Conservation (phyloP, 2,329 filamentous ascomycete genomes). For the Chrysosporium keratinophilum region DNA sequence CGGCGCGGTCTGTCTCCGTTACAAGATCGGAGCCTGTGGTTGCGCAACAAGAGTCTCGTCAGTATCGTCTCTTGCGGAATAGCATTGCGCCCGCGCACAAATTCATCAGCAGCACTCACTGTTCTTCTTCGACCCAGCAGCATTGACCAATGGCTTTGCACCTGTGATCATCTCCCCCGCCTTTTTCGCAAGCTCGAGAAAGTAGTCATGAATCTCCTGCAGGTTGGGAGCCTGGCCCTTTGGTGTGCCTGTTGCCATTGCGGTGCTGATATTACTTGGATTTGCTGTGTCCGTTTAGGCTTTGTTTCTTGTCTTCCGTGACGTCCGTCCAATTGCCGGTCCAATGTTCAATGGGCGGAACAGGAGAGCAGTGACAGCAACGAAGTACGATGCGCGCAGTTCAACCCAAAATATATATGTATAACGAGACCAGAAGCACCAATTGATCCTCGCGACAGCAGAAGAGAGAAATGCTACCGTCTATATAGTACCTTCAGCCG, state of each 20-base stretch:
- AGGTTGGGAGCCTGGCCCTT: constrained; percentile 20
- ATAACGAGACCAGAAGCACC: neutral
- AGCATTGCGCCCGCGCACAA: neutral
- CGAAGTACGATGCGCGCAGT: neutral
- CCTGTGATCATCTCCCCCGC: constrained; percentile 36
- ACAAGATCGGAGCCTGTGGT: constrained; percentile 48
- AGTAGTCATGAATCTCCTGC: constrained; percentile 35
- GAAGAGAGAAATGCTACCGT: neutral
- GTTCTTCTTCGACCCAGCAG: constrained; percentile 38
- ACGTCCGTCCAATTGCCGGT: neutral
- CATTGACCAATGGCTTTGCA: constrained; percentile 31
- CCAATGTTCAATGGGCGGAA: neutral
- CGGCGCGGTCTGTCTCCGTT: constrained; percentile 53
- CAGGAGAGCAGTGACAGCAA: neutral
- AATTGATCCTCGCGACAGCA: neutral
- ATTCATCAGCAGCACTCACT: constrained; percentile 23
- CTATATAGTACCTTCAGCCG: neutral
- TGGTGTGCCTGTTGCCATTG: neutral
- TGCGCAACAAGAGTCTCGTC: neutral
- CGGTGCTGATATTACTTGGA: neutral
- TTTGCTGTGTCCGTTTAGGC: neutral
- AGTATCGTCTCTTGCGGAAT: neutral
- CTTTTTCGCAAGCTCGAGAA: constrained; percentile 32
- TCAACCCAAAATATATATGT: neutral
- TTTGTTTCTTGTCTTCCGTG: no score